Percentiles rank a stretch among this genome's conserved stretches.
phyloP scores from a whole-genome alignment of 2,329 filamentous ascomycete genomes.

The Botrytis fragariae region DNA sequence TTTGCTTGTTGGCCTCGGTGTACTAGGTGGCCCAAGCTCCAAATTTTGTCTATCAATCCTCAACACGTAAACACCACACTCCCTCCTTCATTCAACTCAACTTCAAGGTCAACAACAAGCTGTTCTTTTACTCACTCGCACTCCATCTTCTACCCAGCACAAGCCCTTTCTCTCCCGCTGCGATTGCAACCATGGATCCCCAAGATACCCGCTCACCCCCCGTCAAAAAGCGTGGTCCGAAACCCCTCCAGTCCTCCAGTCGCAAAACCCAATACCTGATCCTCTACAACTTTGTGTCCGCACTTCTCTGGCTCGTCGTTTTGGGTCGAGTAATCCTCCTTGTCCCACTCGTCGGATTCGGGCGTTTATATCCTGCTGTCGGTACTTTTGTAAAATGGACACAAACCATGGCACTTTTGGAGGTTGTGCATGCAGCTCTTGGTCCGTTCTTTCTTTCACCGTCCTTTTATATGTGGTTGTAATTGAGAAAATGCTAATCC shows the following conservation, averaged over 20 bases:
- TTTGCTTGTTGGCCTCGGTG: background rate
- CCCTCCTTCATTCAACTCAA: background rate
- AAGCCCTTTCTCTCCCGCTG: background rate
- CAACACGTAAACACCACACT: background rate
- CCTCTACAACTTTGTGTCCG: constrained; percentile 78
- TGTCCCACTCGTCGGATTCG: constrained; percentile 54
- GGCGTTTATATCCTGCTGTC: constrained; percentile 58
- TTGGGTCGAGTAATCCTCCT: constrained; percentile 63
- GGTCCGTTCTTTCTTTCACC: constrained; percentile 52
- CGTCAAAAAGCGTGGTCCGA: constrained; percentile 28
- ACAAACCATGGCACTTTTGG: constrained; percentile 79
- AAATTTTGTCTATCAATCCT: constrained; percentile 4
- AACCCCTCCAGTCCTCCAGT: constrained; percentile 41
- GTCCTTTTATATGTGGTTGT: background rate
- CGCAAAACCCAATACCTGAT: constrained; percentile 70
- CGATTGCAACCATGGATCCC: constrained; percentile 23
- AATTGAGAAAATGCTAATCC: constrained; percentile 22
- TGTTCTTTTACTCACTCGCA: background rate
- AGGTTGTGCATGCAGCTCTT: constrained; percentile 76
- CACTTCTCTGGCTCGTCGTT: constrained; percentile 74
- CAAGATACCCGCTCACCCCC: constrained; percentile 18
- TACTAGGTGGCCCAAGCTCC: constrained; percentile 15
- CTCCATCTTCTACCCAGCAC: background rate
- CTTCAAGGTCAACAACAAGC: background rate
- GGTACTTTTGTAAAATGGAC: constrained; percentile 73